phyloP scores from a whole-genome alignment of 2,329 filamentous ascomycete species.

The Dendrostoma leiphaemia region DNA sequence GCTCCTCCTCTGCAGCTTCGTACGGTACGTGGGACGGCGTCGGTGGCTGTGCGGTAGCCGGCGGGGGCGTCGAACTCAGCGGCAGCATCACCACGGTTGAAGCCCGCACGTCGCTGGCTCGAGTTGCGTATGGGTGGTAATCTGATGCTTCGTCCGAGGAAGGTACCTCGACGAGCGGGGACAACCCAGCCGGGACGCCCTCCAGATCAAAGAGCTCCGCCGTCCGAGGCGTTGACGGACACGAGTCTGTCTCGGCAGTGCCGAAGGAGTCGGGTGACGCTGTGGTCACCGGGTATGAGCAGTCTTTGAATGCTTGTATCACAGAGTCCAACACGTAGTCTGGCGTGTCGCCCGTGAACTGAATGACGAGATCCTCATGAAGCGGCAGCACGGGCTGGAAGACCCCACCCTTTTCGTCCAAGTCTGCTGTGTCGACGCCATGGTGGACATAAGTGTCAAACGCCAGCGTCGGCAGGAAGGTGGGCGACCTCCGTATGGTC shows the following conservation, averaged over 20 bases:
- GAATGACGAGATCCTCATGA: conserved; percentile 55
- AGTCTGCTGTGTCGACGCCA: conserved; percentile 35
- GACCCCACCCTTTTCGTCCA: conserved; percentile 16
- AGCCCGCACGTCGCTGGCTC: background rate
- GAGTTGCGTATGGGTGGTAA: conserved; percentile 45
- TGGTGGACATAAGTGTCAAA: conserved; percentile 36
- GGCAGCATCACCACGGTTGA: conserved; percentile 19
- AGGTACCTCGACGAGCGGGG: conserved; percentile 8
- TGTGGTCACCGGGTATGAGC: conserved; percentile 29
- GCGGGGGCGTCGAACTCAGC: conserved; percentile 20
- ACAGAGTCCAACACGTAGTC: conserved; percentile 45
- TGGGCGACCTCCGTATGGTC: conserved; percentile 27
- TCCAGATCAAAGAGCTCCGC: conserved; percentile 15
- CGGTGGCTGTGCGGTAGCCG: conserved; percentile 33
- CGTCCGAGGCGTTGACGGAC: conserved; percentile 15
- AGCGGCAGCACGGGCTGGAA: conserved; percentile 49
- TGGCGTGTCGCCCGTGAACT: conserved; percentile 44
- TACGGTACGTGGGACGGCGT: conserved; percentile 44
- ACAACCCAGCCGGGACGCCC: conserved; percentile 6
- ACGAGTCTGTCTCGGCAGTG: conserved; percentile 11
- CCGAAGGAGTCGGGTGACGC: conserved; percentile 7
- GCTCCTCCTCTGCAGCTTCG: background rate
- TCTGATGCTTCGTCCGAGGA: conserved; percentile 32
- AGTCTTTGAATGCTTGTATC: conserved; percentile 44
- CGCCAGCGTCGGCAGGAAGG: conserved; percentile 1